Conservation (phyloP, 2,329 filamentous ascomycete genomes). For the Chaetomium globosum region DNA sequence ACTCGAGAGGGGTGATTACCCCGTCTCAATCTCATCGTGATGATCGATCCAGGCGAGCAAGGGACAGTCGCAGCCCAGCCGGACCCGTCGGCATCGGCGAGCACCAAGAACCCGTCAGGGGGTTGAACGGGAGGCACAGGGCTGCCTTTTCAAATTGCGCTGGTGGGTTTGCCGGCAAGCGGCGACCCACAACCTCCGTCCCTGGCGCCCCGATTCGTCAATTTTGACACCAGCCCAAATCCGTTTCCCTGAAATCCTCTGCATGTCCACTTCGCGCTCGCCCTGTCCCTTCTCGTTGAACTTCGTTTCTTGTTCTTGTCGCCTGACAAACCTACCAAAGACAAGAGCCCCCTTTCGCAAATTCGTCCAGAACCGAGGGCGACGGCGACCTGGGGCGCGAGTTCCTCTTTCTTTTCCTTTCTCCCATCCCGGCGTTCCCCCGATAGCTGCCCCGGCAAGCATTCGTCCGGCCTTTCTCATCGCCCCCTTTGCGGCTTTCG, state of each 20-base stretch:
- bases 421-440: conserved; percentile 1
- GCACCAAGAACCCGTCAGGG: conserved; percentile 11
- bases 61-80: conserved; percentile 21
- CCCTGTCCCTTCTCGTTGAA: neutral
- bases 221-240: conserved; percentile 5
- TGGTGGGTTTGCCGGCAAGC: conserved; percentile 6
- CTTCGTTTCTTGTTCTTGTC: conserved; percentile 12
- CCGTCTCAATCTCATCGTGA: neutral
- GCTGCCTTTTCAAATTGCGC: conserved; percentile 25
- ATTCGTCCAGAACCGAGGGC: conserved; percentile 13
- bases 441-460: conserved; percentile 22
- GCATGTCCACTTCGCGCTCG: conserved; percentile 1
- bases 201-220: conserved; percentile 27
- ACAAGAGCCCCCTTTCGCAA: conserved; percentile 6
- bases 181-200: conserved; percentile 10
- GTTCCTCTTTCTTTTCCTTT: conserved; percentile 17
- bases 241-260: conserved; percentile 23
- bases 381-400: conserved; percentile 18
- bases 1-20: neutral
- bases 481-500: conserved; percentile 23
- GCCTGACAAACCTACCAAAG: conserved; percentile 10
- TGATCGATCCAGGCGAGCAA: conserved; percentile 2
- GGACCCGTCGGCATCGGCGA: conserved; percentile 24
- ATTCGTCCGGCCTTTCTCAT: conserved; percentile 8
- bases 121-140: conserved; percentile 17